These are phyloP conservation scores for Aspergillus felis DNA, from an alignment of 2,329 filamentous ascomycete species.

Conservation along the genomic window DNA sequence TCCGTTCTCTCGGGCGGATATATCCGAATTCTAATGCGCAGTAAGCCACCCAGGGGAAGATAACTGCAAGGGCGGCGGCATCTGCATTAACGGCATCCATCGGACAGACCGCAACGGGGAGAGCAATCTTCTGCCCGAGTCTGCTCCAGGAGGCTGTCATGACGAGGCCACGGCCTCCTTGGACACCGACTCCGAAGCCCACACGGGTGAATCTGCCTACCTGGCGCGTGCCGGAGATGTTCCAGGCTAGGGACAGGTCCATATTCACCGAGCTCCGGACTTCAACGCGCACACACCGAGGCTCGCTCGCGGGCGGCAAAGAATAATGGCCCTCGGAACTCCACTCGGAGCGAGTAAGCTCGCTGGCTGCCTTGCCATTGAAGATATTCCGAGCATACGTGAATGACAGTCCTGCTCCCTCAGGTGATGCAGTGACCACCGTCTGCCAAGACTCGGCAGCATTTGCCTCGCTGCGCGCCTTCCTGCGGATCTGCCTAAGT, in stretches of 20 bases:
- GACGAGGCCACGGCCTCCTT: conserved; percentile 30
- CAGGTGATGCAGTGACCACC: conserved; percentile 26
- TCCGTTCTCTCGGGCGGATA: conserved; percentile 36
- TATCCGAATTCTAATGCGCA: conserved; percentile 40
- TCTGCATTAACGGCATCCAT: conserved; percentile 30
- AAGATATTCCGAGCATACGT: conserved; percentile 39
- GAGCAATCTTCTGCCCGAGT: conserved; percentile 37
- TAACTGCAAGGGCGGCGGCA: conserved; percentile 31
- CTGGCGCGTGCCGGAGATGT: conserved; percentile 32
- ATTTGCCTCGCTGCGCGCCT: conserved; percentile 18
- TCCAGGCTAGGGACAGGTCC: conserved; percentile 31
- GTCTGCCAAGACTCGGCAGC: conserved; percentile 34
- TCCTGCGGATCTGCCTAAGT: conserved; percentile 6
- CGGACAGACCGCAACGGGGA: conserved; percentile 39
- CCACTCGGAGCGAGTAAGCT: conserved; percentile 37
- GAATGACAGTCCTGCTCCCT: conserved; percentile 25
- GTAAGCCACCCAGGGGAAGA: conserved; percentile 39
- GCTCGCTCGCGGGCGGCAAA: conserved; percentile 23
- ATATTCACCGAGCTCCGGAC: conserved; percentile 23
- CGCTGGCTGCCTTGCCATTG: conserved; percentile 28
- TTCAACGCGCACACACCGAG: conserved; percentile 34
- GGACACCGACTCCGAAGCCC: conserved; percentile 38
- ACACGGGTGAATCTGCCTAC: conserved; percentile 37
- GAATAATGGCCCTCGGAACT: conserved; percentile 38
- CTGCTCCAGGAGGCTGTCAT: conserved; percentile 39